Evolutionary conservation across 1,284 basidiomycete species (phyloP), one percentile per base, ranked within the genome.

Genomic region (Retiboletus fuscus): DNA sequence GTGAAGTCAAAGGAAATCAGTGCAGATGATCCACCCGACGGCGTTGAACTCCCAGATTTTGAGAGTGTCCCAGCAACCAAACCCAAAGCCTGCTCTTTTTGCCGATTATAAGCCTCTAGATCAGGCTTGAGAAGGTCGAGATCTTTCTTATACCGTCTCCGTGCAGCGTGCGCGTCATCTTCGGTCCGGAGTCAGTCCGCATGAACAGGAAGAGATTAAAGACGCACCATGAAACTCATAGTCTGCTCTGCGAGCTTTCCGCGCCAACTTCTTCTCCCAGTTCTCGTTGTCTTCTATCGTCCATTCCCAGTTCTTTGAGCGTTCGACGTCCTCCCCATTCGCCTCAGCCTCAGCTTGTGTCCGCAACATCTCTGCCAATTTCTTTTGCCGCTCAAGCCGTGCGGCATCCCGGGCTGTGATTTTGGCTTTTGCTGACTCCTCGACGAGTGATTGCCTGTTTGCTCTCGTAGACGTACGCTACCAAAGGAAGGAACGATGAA

Each of bases 131-230:
- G 89, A 39, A 87, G 84, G 79, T 95, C 92, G 47, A 99, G 84
- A 75, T 97, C 94, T 76, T 97, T 95, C 86, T 96, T 96, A 83
- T 99, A 99, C 75, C 92, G 88, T 77, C 94, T 88, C 75, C 95
- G 90, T 3, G 96, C 96, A 28, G 94, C 93, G 79, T 98, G 93
- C 26, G 94, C 92, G 74, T 96, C 95, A 81, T 99, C 97, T 96
- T 79, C 16, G 8, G 24, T 30, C 41, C 62, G 44, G 43, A 10
- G 47, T 77, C 53, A 72, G 65, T 46, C 49, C 5, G 1, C 74
- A 77, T 39, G 24, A 53, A 83, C 78, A 73, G 55, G 61, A 58
- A 73, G 73, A 30, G 12, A 28, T 26, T 43, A 46, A 39, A 61
- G 55, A 55, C 89, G 76, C 73, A 91, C 93, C 92, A 77, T 94